Evolutionary conservation across 78 protist genomes (phyloP).

Genomic region (Ministeria vibrans): DNA sequence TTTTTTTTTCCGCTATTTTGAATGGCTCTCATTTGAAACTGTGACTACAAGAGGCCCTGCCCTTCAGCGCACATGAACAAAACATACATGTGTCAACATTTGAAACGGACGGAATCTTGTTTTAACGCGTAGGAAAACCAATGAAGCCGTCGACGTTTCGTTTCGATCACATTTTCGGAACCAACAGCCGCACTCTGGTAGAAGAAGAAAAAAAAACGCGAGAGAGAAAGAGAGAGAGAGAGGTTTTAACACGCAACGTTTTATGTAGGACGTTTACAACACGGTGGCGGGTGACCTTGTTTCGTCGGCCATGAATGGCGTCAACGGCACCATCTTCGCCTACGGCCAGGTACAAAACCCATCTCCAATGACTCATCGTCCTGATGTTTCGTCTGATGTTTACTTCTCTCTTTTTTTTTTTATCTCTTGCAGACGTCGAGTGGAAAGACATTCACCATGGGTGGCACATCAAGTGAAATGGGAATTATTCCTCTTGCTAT

Average conservation of each 20-base stretch:
- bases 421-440: no score
- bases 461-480: conserved; percentile 19
- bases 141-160: no score
- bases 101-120: no score
- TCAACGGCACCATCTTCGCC: conserved; percentile 7
- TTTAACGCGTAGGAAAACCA: no score
- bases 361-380: no score
- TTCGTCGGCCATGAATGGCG: neutral
- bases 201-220: no score
- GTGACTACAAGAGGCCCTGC: neutral
- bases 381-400: no score
- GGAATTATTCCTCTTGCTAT: conserved; percentile 57
- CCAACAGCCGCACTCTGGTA: neutral
- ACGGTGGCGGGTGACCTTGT: neutral
- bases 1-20: neutral
- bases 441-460: conserved; percentile 72
- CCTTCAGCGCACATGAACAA: neutral
- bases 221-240: no score
- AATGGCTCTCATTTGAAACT: neutral
- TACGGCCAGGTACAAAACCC: no score
- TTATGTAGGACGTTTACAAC: neutral
- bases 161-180: neutral
- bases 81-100: neutral
- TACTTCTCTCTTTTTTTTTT: no score
- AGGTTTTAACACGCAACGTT: no score